phyloP scores from a whole-genome alignment of 257 asterid species.

The Apocynum venetum region DNA sequence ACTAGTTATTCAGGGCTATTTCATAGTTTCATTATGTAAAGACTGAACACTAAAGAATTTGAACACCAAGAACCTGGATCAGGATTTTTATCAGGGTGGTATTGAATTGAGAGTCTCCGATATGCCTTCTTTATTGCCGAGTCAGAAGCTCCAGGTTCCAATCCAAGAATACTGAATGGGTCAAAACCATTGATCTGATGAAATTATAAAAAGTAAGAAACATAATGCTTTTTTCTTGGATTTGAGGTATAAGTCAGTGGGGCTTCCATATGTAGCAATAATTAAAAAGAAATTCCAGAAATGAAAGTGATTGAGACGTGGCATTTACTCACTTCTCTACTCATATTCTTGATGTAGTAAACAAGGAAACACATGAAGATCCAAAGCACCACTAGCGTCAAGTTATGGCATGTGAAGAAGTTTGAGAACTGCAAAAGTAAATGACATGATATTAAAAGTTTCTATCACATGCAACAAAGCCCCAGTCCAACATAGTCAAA shows the following conservation, averaged over 20 bases:
- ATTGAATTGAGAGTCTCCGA: conserved; percentile 82
- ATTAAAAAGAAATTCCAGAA: neutral
- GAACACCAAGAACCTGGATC: conserved; percentile 67
- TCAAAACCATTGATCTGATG: conserved; percentile 80
- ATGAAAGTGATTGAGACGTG: conserved; percentile 6
- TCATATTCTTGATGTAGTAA: conserved; percentile 58
- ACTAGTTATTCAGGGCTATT: neutral
- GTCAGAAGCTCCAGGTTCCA: conserved; percentile 83
- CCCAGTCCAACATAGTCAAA: neutral
- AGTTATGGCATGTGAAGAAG: conserved; percentile 67
- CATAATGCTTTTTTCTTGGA: neutral
- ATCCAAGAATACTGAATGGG: conserved; percentile 89
- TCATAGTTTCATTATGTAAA: conserved; percentile 5
- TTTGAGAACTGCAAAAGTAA: conserved; percentile 49
- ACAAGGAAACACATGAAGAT: conserved; percentile 62
- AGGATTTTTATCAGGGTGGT: conserved; percentile 97
- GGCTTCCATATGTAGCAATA: neutral
- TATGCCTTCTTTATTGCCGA: conserved; percentile 91
- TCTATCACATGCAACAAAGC: conserved; percentile 1
- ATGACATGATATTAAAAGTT: conserved; percentile 7
- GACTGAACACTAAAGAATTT: conserved; percentile 15
- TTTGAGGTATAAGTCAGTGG: neutral
- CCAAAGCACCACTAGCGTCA: conserved; percentile 79
- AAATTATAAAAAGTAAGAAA: conserved; percentile 7
- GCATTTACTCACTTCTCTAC: conserved; percentile 55